phyloP scores from a whole-genome alignment of 805 yeast genomes.

The Candida nonsorbophila region DNA sequence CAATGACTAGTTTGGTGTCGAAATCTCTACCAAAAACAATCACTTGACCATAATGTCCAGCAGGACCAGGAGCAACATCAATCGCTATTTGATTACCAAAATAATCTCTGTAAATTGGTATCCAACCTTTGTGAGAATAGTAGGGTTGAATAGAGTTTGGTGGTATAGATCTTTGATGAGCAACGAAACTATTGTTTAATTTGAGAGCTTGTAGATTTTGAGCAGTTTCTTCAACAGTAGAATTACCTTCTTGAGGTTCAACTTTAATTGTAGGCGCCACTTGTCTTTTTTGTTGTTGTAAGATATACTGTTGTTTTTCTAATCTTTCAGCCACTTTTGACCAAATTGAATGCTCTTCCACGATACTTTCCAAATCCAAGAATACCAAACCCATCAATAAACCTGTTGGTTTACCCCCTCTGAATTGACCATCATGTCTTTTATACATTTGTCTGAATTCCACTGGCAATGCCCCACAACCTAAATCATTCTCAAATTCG shows the following conservation, averaged over 20 bases:
- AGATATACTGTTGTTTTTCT: constrained; percentile 29
- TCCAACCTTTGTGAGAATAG: constrained; percentile 36
- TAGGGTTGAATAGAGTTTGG: constrained; percentile 31
- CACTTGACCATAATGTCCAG: constrained; percentile 39
- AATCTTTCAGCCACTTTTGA: constrained; percentile 34
- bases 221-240: constrained; percentile 13
- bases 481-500: constrained; percentile 41
- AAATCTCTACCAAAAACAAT: constrained; percentile 41
- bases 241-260: constrained; percentile 7
- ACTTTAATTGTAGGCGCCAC: constrained; percentile 1
- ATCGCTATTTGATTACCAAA: constrained; percentile 40
- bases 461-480: constrained; percentile 35
- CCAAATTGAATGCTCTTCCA: constrained; percentile 39
- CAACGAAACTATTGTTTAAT: constrained; percentile 18
- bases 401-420: constrained; percentile 43
- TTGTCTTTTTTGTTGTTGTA: constrained; percentile 21
- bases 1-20: constrained; percentile 39
- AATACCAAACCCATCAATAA: constrained; percentile 38
- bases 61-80: constrained; percentile 36
- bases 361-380: constrained; percentile 37
- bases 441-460: constrained; percentile 42
- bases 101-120: constrained; percentile 36
- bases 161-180: constrained; percentile 32
- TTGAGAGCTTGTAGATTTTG: constrained; percentile 5
- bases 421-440: constrained; percentile 41